Conservation (phyloP, 139 green algal genomes). For the Picochlorum sp. region DNA sequence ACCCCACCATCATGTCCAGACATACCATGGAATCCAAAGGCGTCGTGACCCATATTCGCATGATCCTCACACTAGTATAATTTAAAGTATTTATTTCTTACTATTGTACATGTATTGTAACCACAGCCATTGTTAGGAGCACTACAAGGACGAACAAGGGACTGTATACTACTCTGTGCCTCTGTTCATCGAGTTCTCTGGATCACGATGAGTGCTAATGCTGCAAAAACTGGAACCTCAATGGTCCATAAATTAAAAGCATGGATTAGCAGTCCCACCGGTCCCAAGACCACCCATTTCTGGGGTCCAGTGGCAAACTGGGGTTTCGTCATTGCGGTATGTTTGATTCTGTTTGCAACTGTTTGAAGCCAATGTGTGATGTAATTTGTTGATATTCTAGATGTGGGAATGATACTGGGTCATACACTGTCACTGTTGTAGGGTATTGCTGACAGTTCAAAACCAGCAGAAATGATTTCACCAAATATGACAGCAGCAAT, state of each 20-base stretch:
- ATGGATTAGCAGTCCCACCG: slow-evolving; percentile 22
- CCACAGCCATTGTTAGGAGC: too few species aligned
- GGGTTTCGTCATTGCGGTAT: slow-evolving; percentile 70
- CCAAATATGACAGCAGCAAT: slow-evolving; percentile 66
- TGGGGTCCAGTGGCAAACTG: slow-evolving; percentile 62
- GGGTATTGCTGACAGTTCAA: slow-evolving; percentile 55
- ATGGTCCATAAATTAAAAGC: slow-evolving; percentile 10
- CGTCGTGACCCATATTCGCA: too few species aligned
- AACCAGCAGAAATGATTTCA: slow-evolving; percentile 55
- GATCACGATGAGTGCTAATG: slow-evolving; percentile 8
- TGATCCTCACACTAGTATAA: too few species aligned
- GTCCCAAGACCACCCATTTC: slow-evolving; percentile 28
- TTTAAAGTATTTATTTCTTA: too few species aligned
- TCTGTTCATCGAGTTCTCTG: too few species aligned
- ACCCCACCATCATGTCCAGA: too few species aligned
- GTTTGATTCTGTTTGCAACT: not conserved
- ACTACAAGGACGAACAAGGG: too few species aligned
- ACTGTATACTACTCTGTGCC: too few species aligned
- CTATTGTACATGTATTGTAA: too few species aligned
- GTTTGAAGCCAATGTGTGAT: not conserved
- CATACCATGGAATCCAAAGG: too few species aligned
- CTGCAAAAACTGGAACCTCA: slow-evolving; percentile 11
- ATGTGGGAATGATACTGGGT: too few species aligned
- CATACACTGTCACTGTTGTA: slow-evolving; percentile 17
- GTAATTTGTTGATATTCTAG: not conserved